Evolutionary conservation across 2,329 filamentous ascomycete species (phyloP).

Genomic region (Calonectria pteridis): DNA sequence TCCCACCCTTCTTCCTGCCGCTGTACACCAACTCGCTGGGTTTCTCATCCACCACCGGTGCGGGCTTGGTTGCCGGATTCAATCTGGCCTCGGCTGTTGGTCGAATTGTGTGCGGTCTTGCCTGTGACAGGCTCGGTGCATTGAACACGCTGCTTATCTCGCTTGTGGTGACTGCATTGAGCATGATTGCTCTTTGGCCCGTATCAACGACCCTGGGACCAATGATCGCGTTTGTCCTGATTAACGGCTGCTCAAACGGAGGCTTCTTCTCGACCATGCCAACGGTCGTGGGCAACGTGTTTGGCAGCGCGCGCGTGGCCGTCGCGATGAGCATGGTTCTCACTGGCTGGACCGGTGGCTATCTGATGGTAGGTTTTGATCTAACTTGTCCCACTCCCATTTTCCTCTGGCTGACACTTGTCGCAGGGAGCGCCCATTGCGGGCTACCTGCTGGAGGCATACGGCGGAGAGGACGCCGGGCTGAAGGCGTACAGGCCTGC

Average conservation of each 20-base stretch:
- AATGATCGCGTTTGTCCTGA: conserved; percentile 66
- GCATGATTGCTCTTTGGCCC: conserved; percentile 72
- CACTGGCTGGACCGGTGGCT: conserved; percentile 70
- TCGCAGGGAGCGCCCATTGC: conserved; percentile 67
- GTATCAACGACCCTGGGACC: conserved; percentile 65
- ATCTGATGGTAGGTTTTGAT: conserved; percentile 62
- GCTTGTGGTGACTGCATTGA: conserved; percentile 64
- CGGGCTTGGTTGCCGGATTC: conserved; percentile 70
- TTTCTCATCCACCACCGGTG: conserved; percentile 63
- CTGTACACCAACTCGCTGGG: conserved; percentile 66
- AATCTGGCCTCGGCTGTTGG: conserved; percentile 70
- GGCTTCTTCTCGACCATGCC: conserved; percentile 74
- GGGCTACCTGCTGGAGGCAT: conserved; percentile 68
- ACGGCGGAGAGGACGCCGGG: conserved; percentile 62
- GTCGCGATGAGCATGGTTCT: conserved; percentile 72
- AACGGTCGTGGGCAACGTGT: conserved; percentile 69
- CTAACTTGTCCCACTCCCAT: neutral
- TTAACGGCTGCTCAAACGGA: conserved; percentile 71
- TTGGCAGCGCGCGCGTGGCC: conserved; percentile 64
- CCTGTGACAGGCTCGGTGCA: conserved; percentile 65
- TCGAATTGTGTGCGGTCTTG: conserved; percentile 64
- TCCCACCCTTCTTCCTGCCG: conserved; percentile 71
- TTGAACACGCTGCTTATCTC: conserved; percentile 66
- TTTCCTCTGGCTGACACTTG: conserved; percentile 21
- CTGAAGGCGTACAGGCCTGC: conserved; percentile 68